Conservation (phyloP, 2,329 filamentous ascomycete genomes). For the Xylariaceae sp. region DNA sequence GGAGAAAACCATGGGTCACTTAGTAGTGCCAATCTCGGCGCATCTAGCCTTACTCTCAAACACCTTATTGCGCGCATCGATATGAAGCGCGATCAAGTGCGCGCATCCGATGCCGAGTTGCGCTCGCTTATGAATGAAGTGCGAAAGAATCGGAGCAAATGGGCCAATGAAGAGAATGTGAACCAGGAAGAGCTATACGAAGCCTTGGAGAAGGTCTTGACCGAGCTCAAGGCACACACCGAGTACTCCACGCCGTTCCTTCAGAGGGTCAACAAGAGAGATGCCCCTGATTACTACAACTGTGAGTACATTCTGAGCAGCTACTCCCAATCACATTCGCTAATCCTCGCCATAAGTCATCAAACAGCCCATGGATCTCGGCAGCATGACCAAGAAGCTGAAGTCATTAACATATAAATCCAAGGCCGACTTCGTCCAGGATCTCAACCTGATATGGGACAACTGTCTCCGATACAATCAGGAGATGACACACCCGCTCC, state of each 20-base stretch:
- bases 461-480: conserved; percentile 97
- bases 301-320: conserved; percentile 54
- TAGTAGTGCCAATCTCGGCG: conserved; percentile 90
- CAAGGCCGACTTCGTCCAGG: conserved; percentile 91
- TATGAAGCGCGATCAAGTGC: conserved; percentile 83
- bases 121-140: conserved; percentile 95
- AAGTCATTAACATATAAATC: conserved; percentile 77
- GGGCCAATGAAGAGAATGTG: conserved; percentile 96
- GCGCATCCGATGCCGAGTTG: conserved; percentile 88
- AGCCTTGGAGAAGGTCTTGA: conserved; percentile 92
- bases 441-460: conserved; percentile 93
- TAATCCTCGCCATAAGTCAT: conserved; percentile 61
- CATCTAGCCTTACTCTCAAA: conserved; percentile 92
- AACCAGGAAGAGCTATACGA: conserved; percentile 98
- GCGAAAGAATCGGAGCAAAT: conserved; percentile 96
- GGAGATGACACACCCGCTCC: conserved; percentile 79
- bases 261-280: conserved; percentile 91
- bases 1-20: conserved; percentile 78
- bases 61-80: conserved; percentile 96
- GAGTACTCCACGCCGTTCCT: conserved; percentile 97
- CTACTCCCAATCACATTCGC: conserved; percentile 8
- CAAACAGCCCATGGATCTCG: conserved; percentile 96
- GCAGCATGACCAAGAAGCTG: conserved; percentile 97
- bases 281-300: conserved; percentile 92
- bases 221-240: conserved; percentile 93